Evolutionary conservation across 2,329 filamentous ascomycete genomes (phyloP).

Genomic region (Stagonosporopsis chrysanthemi): DNA sequence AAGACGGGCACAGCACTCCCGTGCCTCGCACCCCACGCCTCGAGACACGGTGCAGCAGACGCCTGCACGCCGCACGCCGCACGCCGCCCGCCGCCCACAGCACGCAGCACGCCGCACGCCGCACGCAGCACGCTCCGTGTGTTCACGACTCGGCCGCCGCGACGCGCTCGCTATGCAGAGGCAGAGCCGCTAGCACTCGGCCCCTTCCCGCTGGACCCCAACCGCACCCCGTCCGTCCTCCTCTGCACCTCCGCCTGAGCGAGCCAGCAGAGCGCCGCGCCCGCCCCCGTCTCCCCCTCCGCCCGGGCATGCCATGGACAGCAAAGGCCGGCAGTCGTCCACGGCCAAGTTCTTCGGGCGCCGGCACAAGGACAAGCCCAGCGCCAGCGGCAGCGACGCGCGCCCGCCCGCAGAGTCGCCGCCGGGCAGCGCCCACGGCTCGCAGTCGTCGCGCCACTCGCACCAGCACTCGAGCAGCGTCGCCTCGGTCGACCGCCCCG

Average conservation of each 20-base stretch:
- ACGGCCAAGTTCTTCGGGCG: conserved; percentile 87
- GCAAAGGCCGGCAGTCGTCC: conserved; percentile 84
- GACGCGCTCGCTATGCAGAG: conserved; percentile 12
- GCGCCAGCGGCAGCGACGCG: conserved; percentile 18
- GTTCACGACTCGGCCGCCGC: conserved; percentile 7
- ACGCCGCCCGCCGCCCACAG: too few species aligned
- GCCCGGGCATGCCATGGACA: conserved; percentile 58
- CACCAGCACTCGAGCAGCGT: conserved; percentile 53
- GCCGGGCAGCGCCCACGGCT: conserved; percentile 67
- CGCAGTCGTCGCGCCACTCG: conserved; percentile 74
- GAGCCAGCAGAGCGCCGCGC: background rate
- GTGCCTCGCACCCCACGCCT: too few species aligned
- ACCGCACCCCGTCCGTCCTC: conserved; percentile 4
- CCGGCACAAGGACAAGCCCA: conserved; percentile 74
- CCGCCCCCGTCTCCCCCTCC: background rate
- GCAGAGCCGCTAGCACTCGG: conserved; percentile 23
- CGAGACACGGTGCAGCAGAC: conserved; percentile 15
- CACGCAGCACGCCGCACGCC: too few species aligned
- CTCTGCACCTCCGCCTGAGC: conserved; percentile 7
- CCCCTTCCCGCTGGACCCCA: conserved; percentile 15
- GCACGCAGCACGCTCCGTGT: conserved; percentile 22
- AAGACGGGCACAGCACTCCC: conserved; percentile 7
- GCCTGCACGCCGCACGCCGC: too few species aligned
- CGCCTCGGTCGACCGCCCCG: conserved; percentile 73
- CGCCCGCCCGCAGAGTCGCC: conserved; percentile 67